These are phyloP conservation scores for Tilletiaria anomala DNA, from an alignment of 1,284 basidiomycete species.

Conservation along the genomic window DNA sequence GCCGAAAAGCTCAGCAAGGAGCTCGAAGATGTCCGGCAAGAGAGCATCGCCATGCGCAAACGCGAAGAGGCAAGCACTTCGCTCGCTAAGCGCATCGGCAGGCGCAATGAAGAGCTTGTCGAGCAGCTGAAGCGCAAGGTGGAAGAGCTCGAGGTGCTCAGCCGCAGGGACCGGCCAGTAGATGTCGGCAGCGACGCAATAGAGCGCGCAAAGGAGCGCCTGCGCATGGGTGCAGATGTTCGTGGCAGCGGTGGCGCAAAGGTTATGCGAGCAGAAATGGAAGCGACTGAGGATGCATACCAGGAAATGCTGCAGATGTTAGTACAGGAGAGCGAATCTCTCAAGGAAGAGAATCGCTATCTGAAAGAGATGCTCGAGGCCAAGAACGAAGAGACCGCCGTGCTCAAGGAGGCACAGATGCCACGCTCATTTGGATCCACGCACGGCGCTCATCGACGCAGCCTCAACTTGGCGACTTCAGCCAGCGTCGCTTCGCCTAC, in stretches of 20 bases:
- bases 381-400: conserved; percentile 22
- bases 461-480: neutral
- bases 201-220: neutral
- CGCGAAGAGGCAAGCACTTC: conserved; percentile 44
- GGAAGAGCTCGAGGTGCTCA: conserved; percentile 12
- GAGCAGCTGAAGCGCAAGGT: conserved; percentile 8
- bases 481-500: neutral
- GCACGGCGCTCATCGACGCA: neutral
- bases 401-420: conserved; percentile 9
- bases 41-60: conserved; percentile 59
- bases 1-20: conserved; percentile 44
- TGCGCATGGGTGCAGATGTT: neutral
- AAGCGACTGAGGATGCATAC: neutral
- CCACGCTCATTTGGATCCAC: neutral
- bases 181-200: neutral
- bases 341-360: conserved; percentile 14
- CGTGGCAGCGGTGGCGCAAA: neutral
- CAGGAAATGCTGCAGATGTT: neutral
- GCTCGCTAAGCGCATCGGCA: conserved; percentile 50
- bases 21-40: conserved; percentile 70
- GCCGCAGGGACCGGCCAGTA: conserved; percentile 3
- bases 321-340: conserved; percentile 16
- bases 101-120: conserved; percentile 47
- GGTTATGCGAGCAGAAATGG: neutral
- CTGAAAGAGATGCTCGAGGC: conserved; percentile 15